A percentile compares a stretch with the other conserved stretches of the same genome.
Evolutionary conservation across 1,284 basidiomycete genomes (phyloP).

Genomic region (Bondarzewia mesenterica): DNA sequence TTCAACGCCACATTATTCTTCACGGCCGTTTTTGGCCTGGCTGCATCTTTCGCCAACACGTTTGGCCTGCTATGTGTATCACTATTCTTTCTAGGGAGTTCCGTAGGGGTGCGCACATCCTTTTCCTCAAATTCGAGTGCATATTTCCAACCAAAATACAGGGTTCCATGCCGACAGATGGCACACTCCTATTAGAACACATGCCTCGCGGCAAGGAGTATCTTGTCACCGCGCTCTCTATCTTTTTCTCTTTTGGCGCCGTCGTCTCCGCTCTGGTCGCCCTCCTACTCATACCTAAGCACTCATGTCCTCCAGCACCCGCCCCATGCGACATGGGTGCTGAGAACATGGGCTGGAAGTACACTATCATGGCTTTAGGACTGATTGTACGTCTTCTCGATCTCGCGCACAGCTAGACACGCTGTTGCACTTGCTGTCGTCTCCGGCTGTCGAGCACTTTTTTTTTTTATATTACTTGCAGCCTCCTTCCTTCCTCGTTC

Average conservation of each 20-base stretch:
- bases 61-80: slow-evolving; percentile 70
- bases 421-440: no score
- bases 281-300: slow-evolving; percentile 67
- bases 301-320: slow-evolving; percentile 54
- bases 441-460: neutral
- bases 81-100: slow-evolving; percentile 85
- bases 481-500: neutral
- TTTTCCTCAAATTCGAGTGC: neutral
- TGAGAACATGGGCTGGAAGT: slow-evolving; percentile 83
- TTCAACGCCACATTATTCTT: slow-evolving; percentile 92
- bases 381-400: slow-evolving; percentile 45
- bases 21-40: slow-evolving; percentile 84
- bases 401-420: no score
- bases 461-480: neutral
- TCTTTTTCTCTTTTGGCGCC: slow-evolving; percentile 91
- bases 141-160: slow-evolving; percentile 20
- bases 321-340: slow-evolving; percentile 49
- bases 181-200: slow-evolving; percentile 90
- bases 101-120: slow-evolving; percentile 64
- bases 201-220: slow-evolving; percentile 89
- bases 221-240: slow-evolving; percentile 88
- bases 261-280: slow-evolving; percentile 78
- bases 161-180: slow-evolving; percentile 96
- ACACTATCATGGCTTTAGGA: slow-evolving; percentile 68
- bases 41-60: slow-evolving; percentile 69